Evolutionary conservation across 495 filamentous ascomycete species (phyloP), one percentile per base, ranked within the genome.

Genomic region (Annulohypoxylon nitens): DNA sequence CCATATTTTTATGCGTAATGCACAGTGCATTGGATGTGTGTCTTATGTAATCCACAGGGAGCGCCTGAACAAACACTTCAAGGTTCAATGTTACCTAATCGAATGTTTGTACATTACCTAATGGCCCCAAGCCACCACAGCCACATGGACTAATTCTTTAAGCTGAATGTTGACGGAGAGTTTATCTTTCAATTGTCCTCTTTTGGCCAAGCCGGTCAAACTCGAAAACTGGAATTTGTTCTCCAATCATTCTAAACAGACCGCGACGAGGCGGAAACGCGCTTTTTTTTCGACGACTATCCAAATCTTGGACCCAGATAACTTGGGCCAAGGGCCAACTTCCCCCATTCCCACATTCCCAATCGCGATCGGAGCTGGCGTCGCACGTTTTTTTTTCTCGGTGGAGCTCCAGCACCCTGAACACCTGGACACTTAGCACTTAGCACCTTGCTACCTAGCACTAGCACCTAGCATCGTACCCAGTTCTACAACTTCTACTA

Each of bases 181-280:
- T 57, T 57, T 37, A 16, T 57, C n/a, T 14, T 26, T 26, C 14
- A 60, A 43, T 25, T 41, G 8, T 25, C 34, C 2, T 36, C 6
- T 36, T 25, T 69, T 33, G 45, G 66, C 66, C 41, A 70, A 70
- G 72, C 62, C 63, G 20, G 58, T 64, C 62, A 58, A 60, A 57
- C 48, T 59, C n/a, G 48, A 64, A 69, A 41, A 37, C 37, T 11
- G 25, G 20, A 55, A 65, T 36, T 66, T 16, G 3, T 57, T 75
- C 72, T 61, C 72, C 72, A 70, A 75, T 75, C 72, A 74, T 69
- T 74, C 43, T 7, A 58, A 59, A 59, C 30, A 60, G 37, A 70
- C 9, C 67, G 72, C 72, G 72, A 70, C 72, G 66, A 75, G 72
- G 73, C 69, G 64, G 70, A 72, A 64, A 65, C 73, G 73, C 64